These are phyloP conservation scores for Penicillium herquei DNA, from an alignment of 495 filamentous ascomycete species.

Conservation along the genomic window DNA sequence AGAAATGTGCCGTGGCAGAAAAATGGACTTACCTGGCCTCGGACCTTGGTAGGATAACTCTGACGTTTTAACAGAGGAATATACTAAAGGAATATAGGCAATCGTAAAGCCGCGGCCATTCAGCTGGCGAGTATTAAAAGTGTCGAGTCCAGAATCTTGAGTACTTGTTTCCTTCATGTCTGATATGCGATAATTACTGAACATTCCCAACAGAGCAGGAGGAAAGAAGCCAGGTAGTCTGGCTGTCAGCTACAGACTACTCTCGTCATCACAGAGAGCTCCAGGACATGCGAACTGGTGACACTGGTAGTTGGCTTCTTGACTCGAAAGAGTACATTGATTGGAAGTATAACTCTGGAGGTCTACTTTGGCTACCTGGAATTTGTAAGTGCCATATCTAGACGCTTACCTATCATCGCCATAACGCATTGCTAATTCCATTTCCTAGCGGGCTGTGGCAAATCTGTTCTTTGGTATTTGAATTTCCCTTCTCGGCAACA, in stretches of 20 bases:
- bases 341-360: constrained; percentile 1
- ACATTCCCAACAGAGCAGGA: too few species aligned
- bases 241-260: background rate
- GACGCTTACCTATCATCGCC: background rate
- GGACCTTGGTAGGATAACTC: too few species aligned
- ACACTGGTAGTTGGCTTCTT: constrained; percentile 10
- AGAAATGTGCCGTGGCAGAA: too few species aligned
- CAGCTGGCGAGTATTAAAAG: too few species aligned
- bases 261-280: background rate
- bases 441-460: constrained; percentile 7
- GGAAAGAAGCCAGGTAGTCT: background rate
- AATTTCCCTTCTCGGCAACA: background rate
- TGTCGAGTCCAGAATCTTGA: too few species aligned
- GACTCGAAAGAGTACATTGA: constrained; percentile 1
- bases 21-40: too few species aligned
- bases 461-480: constrained; percentile 8
- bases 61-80: too few species aligned
- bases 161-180: too few species aligned
- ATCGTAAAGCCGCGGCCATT: too few species aligned
- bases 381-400: background rate
- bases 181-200: too few species aligned
- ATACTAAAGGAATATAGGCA: too few species aligned
- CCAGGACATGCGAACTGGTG: background rate
- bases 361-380: background rate
- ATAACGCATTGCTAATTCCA: background rate